Evolutionary conservation across 2,329 filamentous ascomycete genomes (phyloP).

Genomic region (Elsinoe necatrix): DNA sequence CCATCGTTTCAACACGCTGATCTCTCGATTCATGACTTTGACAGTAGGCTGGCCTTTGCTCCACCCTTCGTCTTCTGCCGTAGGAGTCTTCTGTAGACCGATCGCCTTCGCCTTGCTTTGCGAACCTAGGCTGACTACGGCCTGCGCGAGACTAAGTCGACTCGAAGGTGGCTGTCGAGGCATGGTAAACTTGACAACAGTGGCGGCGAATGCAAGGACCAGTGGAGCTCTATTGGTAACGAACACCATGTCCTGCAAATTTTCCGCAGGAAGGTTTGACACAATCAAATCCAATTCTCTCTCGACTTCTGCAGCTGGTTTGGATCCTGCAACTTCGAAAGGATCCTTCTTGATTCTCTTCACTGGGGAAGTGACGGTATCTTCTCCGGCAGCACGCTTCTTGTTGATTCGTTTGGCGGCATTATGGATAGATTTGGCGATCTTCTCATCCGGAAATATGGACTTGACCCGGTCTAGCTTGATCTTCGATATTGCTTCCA

Average conservation of each 20-base stretch:
- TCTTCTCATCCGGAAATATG: conserved; percentile 45
- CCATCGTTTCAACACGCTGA: conserved; percentile 67
- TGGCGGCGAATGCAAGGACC: conserved; percentile 70
- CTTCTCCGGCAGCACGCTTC: conserved; percentile 41
- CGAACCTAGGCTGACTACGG: conserved; percentile 74
- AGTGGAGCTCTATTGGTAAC: conserved; percentile 75
- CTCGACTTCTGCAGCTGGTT: conserved; percentile 51
- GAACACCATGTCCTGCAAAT: conserved; percentile 50
- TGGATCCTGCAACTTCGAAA: conserved; percentile 16
- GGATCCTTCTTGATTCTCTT: conserved; percentile 21
- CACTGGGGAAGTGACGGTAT: conserved; percentile 20
- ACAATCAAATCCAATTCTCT: conserved; percentile 51
- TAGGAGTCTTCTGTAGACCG: conserved; percentile 55
- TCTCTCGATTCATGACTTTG: conserved; percentile 62
- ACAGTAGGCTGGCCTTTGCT: conserved; percentile 67
- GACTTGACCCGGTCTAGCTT: conserved; percentile 36
- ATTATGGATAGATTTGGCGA: conserved; percentile 48
- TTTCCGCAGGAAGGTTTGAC: conserved; percentile 48
- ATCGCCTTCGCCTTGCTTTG: conserved; percentile 66
- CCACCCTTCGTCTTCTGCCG: conserved; percentile 62
- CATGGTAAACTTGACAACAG: conserved; percentile 70
- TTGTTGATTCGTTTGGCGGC: conserved; percentile 50
- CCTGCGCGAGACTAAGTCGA: conserved; percentile 71
- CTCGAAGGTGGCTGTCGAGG: conserved; percentile 79
- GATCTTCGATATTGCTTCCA: conserved; percentile 43